These are phyloP conservation scores for Phaeosphaeriaceae sp. DNA, from an alignment of 2,329 filamentous ascomycete genomes.

Conservation along the genomic window DNA sequence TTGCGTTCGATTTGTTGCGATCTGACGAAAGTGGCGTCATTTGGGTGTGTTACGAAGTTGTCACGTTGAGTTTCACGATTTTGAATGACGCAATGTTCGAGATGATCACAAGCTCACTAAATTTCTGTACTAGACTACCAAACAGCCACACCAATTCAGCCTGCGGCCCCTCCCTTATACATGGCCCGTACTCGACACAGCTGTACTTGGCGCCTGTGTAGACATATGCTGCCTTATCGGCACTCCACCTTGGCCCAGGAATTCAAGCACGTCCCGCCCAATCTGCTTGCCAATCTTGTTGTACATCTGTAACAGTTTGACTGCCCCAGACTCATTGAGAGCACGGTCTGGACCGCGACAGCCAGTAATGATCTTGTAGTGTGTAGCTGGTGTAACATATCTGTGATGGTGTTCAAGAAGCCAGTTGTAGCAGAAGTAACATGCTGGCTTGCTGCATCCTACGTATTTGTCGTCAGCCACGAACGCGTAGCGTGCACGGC, in stretches of 20 bases:
- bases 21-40: constrained; percentile 3
- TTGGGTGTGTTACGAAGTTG: background rate
- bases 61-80: background rate
- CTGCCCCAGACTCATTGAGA: background rate
- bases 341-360: background rate
- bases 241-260: background rate
- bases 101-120: background rate
- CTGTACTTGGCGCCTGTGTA: background rate
- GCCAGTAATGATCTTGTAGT: background rate
- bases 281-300: background rate
- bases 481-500: background rate
- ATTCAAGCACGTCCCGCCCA: background rate
- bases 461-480: background rate
- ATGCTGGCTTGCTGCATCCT: background rate
- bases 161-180: background rate
- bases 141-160: background rate
- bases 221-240: background rate
- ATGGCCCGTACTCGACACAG: background rate
- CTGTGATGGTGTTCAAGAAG: background rate
- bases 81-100: constrained; percentile 8
- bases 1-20: background rate
- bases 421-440: background rate
- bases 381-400: background rate
- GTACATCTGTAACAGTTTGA: background rate
- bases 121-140: background rate